Evolutionary conservation across 2,329 filamentous ascomycete genomes (phyloP).

Genomic region (Penicillium sp.): DNA sequence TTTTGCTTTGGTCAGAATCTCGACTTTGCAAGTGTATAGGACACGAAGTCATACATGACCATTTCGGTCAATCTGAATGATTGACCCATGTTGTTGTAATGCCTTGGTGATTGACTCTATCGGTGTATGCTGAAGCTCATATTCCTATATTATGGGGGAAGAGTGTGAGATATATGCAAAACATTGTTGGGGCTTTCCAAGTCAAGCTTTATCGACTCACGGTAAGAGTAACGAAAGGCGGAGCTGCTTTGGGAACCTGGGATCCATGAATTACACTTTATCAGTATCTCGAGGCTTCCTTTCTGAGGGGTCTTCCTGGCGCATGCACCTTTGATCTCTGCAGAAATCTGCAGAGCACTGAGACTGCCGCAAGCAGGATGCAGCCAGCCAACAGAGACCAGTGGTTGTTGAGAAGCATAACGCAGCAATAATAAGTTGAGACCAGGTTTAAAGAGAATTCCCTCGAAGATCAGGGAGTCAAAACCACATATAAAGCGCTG

Average conservation of each 20-base stretch:
- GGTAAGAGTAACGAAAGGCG: not conserved
- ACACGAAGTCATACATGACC: not conserved
- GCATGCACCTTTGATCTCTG: not conserved
- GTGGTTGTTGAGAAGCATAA: not conserved
- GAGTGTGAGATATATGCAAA: not conserved
- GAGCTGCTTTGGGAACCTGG: not conserved
- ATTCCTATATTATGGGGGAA: not conserved
- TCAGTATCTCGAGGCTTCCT: not conserved
- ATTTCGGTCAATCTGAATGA: not conserved
- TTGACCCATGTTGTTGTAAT: not conserved
- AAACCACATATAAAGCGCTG: not conserved
- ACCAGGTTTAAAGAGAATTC: not conserved
- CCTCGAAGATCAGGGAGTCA: not conserved
- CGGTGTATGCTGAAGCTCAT: not conserved
- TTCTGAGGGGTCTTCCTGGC: not conserved
- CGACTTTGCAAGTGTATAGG: not conserved
- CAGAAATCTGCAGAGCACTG: not conserved
- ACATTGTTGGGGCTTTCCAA: not conserved
- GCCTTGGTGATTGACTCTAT: not conserved
- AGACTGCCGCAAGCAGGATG: not conserved
- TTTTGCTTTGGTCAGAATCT: not conserved
- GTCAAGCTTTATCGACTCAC: not conserved
- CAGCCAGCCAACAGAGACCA: not conserved
- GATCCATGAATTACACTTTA: too few relatives aligned
- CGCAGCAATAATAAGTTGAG: not conserved